Base-by-base conservation (phyloP, 768 basidiomycete genomes). In the Clavulina sp. region DNA sequence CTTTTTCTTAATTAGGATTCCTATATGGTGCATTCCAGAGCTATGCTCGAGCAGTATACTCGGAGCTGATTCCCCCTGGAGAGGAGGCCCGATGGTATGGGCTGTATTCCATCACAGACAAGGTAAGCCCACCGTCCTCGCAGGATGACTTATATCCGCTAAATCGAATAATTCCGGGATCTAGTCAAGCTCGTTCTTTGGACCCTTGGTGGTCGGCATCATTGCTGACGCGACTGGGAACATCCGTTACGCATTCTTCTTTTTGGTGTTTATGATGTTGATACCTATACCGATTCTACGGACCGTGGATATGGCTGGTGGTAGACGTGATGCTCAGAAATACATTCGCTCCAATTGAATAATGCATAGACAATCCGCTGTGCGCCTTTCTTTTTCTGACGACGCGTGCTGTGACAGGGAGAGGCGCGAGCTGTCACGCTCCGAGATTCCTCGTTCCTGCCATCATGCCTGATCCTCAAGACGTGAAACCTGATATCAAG, bases 11-110 rank as follows among this genome's bases (percentile, higher is more conserved):
- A 24, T 18, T 31, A 78, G 79, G 50, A 67, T 73, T 57, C 43
- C 73, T 88, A 1, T 91, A 84, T 57, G 91, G 92, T 3, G 84
- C 89, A 0, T 95, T 95, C 67, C 88, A 93, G 64, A 75, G 83
- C 23, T 93, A 89, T 56, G 83, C 88, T 0, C 68, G 92, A 24
- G 84, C 88, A 2, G 78, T 83, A 38, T 96, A 86, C 60, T 79
- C 87, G 1, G 85, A 85, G 59, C 65, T 99, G 50, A 73, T 97
- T 2, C 93, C 92, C 0, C 75, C 75, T 1, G 80, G 84, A 0
- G 86, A 95, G 64, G 87, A 91, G 65, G 89, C 89, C 2, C 69
- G 87, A 51, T 96, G 87, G 83, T 87, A 65, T 53, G 72, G 60
- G 2, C 65, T 96, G 31, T 95, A 83, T 65, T 82, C 83, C 16